phyloP scores from a whole-genome alignment of 2,329 filamentous ascomycete species.

The Stagonosporopsis tanaceti region DNA sequence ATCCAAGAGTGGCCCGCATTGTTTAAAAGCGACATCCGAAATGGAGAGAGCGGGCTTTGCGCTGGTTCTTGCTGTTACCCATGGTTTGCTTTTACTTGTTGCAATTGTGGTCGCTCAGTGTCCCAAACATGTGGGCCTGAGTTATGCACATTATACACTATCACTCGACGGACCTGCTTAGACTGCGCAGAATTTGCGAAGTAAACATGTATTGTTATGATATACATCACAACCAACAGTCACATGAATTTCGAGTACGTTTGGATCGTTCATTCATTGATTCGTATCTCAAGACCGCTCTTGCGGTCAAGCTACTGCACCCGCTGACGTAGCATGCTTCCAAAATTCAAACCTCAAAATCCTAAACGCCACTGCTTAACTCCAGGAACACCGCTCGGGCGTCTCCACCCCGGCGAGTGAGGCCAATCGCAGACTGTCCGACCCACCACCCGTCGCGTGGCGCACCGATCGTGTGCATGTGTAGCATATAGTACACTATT shows the following conservation, averaged over 20 bases:
- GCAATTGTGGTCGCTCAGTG: not conserved
- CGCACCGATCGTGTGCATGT: slow-evolving; percentile 65
- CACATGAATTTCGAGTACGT: not conserved
- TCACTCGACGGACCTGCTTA: too few relatives aligned
- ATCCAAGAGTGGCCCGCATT: not conserved
- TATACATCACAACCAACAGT: not conserved
- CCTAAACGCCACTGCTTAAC: slow-evolving; percentile 42
- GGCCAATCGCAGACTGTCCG: slow-evolving; percentile 77
- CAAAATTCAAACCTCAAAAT: slow-evolving; percentile 3
- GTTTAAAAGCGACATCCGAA: not conserved
- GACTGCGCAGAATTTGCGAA: not conserved
- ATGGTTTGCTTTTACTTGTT: not conserved
- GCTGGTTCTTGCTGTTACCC: not conserved
- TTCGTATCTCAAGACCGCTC: slow-evolving; percentile 22
- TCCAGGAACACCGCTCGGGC: slow-evolving; percentile 74
- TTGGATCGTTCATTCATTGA: slow-evolving; percentile 11
- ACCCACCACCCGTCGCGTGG: slow-evolving; percentile 75
- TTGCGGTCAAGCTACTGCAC: slow-evolving; percentile 20
- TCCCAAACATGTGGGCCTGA: not conserved
- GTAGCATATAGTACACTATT: slow-evolving; percentile 11
- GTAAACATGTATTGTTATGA: not conserved
- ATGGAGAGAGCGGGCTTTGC: not conserved
- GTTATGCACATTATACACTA: not conserved
- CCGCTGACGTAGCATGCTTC: slow-evolving; percentile 10
- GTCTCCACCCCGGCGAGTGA: slow-evolving; percentile 87